A percentile compares a stretch with the other conserved stretches of the same genome.
These are phyloP conservation scores for Fremontodendron californicum DNA, from an alignment of 345 rosid genomes.

Conservation along the genomic window DNA sequence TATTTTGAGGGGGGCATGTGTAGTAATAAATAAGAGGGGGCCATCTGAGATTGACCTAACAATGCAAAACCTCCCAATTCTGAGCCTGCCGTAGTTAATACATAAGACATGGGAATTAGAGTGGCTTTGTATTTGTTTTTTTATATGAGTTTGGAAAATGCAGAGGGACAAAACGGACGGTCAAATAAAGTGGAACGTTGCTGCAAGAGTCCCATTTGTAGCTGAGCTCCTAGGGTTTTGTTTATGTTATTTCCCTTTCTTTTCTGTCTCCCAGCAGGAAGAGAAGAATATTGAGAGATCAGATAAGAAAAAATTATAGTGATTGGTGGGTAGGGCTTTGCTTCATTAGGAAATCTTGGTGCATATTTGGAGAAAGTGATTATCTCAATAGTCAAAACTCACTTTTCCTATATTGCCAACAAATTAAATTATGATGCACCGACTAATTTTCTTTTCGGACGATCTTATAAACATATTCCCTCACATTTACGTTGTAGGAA, in stretches of 20 bases:
- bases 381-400: neutral
- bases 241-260: conserved; percentile 32
- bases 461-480: too few relatives aligned
- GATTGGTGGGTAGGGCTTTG: conserved; percentile 11
- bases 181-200: conserved; percentile 15
- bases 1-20: too few relatives aligned
- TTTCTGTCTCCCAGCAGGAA: neutral
- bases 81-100: conserved; percentile 27
- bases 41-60: too few relatives aligned
- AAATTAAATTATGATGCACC: too few relatives aligned
- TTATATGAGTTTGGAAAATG: neutral
- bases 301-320: neutral
- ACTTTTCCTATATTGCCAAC: too few relatives aligned
- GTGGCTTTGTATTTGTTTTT: neutral
- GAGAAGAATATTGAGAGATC: neutral
- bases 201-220: conserved; percentile 25
- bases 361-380: neutral
- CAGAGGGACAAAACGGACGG: conserved; percentile 30
- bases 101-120: conserved; percentile 24
- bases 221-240: conserved; percentile 32
- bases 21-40: too few relatives aligned
- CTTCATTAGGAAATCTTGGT: neutral
- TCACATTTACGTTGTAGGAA: too few relatives aligned
- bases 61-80: conserved; percentile 4
- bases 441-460: too few relatives aligned